A percentile compares a stretch with the other conserved stretches of the same genome.
Evolutionary conservation across 1,139 yeast genomes (phyloP).

Genomic region (Geotrichum klebahnii): DNA sequence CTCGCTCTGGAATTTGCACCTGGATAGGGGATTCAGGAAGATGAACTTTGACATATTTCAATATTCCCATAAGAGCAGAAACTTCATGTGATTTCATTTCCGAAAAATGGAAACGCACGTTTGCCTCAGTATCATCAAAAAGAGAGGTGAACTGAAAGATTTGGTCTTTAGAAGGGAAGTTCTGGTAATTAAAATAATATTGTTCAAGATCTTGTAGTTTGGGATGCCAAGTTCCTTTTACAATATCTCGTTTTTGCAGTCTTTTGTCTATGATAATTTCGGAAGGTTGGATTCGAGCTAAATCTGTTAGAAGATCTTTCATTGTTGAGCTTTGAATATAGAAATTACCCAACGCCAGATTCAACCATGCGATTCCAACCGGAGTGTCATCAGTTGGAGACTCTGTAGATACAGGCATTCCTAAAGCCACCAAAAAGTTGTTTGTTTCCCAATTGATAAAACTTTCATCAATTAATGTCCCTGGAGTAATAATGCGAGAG

Average conservation of each 20-base stretch:
- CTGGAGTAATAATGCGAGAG: conserved; percentile 82
- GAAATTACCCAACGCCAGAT: conserved; percentile 77
- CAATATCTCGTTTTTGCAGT: conserved; percentile 29
- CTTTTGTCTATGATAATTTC: conserved; percentile 54
- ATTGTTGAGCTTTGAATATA: conserved; percentile 60
- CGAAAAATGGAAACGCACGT: conserved; percentile 10
- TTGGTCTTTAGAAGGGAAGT: conserved; percentile 36
- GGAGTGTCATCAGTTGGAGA: conserved; percentile 38
- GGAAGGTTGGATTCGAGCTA: conserved; percentile 62
- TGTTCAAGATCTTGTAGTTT: conserved; percentile 58
- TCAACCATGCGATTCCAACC: conserved; percentile 85
- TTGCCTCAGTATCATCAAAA: conserved; percentile 26
- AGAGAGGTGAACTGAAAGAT: conserved; percentile 23
- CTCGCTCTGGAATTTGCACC: conserved; percentile 51
- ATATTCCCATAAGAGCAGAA: conserved; percentile 50
- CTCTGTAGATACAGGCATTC: conserved; percentile 27
- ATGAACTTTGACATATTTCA: conserved; percentile 57
- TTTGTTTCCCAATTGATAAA: conserved; percentile 69
- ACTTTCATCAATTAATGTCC: conserved; percentile 84
- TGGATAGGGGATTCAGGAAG: conserved; percentile 49
- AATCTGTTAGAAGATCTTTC: conserved; percentile 53
- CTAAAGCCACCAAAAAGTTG: conserved; percentile 63
- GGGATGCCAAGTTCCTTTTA: conserved; percentile 52
- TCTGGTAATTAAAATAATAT: conserved; percentile 57
- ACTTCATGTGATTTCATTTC: conserved; percentile 6